Evolutionary conservation across 2,329 filamentous ascomycete species (phyloP), one percentile per base, ranked within the genome.

Genomic region (Fusarium multiceps): DNA sequence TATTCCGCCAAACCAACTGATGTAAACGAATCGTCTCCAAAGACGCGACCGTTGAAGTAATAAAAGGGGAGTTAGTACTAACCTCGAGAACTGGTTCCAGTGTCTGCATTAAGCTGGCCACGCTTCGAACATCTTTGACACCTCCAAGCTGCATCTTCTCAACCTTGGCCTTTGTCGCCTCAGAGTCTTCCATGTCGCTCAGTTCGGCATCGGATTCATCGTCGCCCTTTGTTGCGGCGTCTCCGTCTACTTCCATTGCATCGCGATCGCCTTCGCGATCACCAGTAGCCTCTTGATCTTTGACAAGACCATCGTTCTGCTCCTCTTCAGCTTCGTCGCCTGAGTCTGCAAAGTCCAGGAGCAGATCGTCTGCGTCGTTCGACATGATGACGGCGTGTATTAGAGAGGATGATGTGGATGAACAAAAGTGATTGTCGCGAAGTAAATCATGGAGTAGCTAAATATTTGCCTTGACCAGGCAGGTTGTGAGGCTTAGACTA

Each of bases 311-410:
- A 69, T 86, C 83, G 60, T 87, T 84, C 48, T 86, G 84, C 32
- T 88, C 84, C 37, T 89, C 88, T 66, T 91, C 90, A 40, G 87
- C 88, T 74, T 96, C 93, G 55, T 93, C 93, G 54, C 90, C 93
- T 8, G 90, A 93, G 77, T 77, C 80, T 11, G 78, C 80, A 60
- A 82, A 81, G 59, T 97, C 93, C 76, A 96, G 93, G 74, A 98
- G 86, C 13, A 99, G 88, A 79, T 98, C 95, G 76, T 98, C 94
- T 68, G 93, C 95, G 69, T 97, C 87, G 46, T 93, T 97, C 79
- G 95, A 93, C 94, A 98, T 97, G 55, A 66, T 80, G 76, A 60
- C 59, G 69, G 61, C 46, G 49, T 63, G 63, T 49, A 45, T 46
- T 37, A 47, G 53, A 50, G 18, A 55, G 8, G 46, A 55, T 27